Base-by-base conservation (phyloP, 1,284 basidiomycete species). In the Phlebopus sp. region DNA sequence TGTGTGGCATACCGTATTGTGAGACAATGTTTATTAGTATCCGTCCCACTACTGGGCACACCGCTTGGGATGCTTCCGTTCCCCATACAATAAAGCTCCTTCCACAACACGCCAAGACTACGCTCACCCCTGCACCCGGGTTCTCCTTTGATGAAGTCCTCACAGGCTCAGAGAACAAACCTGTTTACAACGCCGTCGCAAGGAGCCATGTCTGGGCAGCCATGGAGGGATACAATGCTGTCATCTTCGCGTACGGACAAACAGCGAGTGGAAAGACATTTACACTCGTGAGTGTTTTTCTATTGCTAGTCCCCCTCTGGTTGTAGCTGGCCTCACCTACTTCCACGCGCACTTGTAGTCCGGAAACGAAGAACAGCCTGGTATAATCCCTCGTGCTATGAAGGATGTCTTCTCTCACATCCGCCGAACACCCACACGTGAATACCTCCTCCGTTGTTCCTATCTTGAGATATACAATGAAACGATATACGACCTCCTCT, bases 381-480 rank as follows among this genome's bases (percentile, higher is more conserved):
- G 96, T 49, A 95, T 99, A 54, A 97, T 98, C 50, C 93, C 95
- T 0, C 82, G 91, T 21, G 86, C 95, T 0, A 90, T 99, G 81
- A 81, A 84, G 50, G 90, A 92, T 51, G 82, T 92, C 1, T 92
- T 92, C 63, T 76, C 77, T 1, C 85, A 81, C 60, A 92, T 92
- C 64, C 78, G 78, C 35, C 76, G 75, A 37, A 86, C 82, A 0
- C 79, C 86, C 0, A 70, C 78, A n/a, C 78, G 93, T 47, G 96
- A 98, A 68, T 98, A 94, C 67, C 81, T 99, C 11, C 78, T 99
- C 1, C 84, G 96, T 9, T 95, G 92, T 56, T 93, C 90, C 3
- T 97, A 97, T 65, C 81, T 98, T 37, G 95, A 98, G 60, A 93
- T 98, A 45, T 98, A 97, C 74, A 99, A 99, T 68, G 96, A 99